These are phyloP conservation scores for Tremella fuciformis DNA, from an alignment of 768 basidiomycete species.

Conservation along the genomic window DNA sequence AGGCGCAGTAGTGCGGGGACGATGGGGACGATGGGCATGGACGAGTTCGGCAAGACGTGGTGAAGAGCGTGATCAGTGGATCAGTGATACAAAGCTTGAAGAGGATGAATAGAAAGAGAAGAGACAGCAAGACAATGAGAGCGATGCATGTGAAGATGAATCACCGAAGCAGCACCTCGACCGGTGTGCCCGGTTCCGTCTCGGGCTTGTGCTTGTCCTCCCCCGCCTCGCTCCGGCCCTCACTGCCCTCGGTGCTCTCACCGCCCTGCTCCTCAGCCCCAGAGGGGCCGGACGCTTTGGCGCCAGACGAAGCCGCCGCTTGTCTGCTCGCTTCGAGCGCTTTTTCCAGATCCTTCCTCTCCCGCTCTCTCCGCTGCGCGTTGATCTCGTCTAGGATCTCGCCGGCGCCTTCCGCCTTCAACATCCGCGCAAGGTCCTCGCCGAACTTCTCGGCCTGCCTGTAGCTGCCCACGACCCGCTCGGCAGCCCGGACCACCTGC, in stretches of 20 bases:
- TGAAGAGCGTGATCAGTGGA: no score
- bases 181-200: no score
- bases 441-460: slow-evolving; percentile 72
- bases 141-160: no score
- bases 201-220: background rate
- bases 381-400: slow-evolving; percentile 80
- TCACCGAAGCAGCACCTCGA: no score
- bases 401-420: slow-evolving; percentile 71
- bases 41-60: slow-evolving; percentile 3
- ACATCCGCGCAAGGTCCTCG: slow-evolving; percentile 60
- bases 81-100: no score
- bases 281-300: no score
- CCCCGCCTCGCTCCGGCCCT: no score
- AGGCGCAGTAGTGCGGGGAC: no score
- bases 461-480: slow-evolving; percentile 57
- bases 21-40: background rate
- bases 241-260: no score
- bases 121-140: no score
- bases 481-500: slow-evolving; percentile 68
- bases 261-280: no score
- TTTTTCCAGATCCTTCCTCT: slow-evolving; percentile 53
- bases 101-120: no score
- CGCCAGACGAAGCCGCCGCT: background rate
- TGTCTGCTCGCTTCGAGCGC: slow-evolving; percentile 23
- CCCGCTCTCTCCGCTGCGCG: slow-evolving; percentile 60